Evolutionary conservation across 257 asterid genomes (phyloP).

Genomic region (Nicotiana attenuata): DNA sequence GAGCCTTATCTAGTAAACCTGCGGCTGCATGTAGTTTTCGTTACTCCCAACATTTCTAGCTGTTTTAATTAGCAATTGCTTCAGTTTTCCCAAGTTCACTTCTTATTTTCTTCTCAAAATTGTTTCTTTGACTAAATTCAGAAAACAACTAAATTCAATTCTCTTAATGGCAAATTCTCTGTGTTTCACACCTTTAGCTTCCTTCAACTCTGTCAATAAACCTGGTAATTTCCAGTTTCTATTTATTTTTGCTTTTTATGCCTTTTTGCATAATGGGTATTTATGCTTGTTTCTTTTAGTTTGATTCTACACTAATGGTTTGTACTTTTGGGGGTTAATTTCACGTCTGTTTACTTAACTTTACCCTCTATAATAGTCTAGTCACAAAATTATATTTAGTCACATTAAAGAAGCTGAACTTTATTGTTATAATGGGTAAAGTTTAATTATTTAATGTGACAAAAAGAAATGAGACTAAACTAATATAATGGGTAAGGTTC

Average conservation of each 20-base stretch:
- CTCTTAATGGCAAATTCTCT: conserved; percentile 39
- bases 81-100: background rate
- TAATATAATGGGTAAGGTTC: no score
- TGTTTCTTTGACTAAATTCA: background rate
- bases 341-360: no score
- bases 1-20: conserved; percentile 1
- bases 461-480: no score
- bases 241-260: background rate
- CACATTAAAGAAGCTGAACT: no score
- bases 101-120: background rate
- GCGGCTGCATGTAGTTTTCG: background rate
- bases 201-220: conserved; percentile 31
- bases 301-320: no score
- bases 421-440: no score
- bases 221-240: conserved; percentile 23
- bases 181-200: conserved; percentile 29
- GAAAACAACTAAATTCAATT: background rate
- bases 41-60: background rate
- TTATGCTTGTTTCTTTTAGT: background rate
- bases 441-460: no score
- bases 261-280: background rate
- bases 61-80: no score
- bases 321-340: no score
- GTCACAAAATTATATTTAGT: no score
- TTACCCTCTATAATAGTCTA: no score